These are phyloP conservation scores for Diaporthe vaccinii DNA, from an alignment of 2,329 filamentous ascomycete species.

Conservation along the genomic window DNA sequence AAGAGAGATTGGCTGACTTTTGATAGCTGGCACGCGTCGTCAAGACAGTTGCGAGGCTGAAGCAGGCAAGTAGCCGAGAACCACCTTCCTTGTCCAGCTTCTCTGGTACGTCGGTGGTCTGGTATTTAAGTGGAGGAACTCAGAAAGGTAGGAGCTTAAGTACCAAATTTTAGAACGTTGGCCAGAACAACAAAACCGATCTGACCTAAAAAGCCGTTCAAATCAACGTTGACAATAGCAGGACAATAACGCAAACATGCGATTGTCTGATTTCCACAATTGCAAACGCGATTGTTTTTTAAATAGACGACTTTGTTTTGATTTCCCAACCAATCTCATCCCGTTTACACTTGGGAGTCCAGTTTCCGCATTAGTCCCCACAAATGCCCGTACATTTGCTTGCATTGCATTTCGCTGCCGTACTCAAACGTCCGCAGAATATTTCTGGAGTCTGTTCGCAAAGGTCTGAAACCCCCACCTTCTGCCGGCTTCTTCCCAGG, in stretches of 20 bases:
- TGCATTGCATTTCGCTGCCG: neutral
- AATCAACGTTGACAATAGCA: neutral
- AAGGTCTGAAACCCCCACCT: too few species aligned
- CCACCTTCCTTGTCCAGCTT: neutral
- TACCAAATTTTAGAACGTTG: neutral
- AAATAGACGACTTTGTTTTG: neutral
- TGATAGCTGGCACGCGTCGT: neutral
- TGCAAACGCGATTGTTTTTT: neutral
- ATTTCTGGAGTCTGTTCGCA: neutral
- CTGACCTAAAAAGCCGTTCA: neutral
- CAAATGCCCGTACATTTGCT: neutral
- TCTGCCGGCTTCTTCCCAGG: neutral
- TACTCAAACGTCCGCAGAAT: neutral
- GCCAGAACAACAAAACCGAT: neutral
- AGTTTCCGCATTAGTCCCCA: neutral
- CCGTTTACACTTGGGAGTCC: neutral
- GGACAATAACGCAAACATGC: neutral
- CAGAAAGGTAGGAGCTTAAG: neutral
- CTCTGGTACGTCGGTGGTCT: too few species aligned
- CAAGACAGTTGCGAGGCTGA: neutral
- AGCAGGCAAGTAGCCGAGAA: slow-evolving; percentile 18
- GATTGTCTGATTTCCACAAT: neutral
- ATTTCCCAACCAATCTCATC: neutral
- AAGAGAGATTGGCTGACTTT: neutral
- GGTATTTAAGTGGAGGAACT: neutral